A percentile compares a stretch with the other conserved stretches of the same genome.
Conservation (phyloP, 129 eudicot genomes). For the Solidago caesia region DNA sequence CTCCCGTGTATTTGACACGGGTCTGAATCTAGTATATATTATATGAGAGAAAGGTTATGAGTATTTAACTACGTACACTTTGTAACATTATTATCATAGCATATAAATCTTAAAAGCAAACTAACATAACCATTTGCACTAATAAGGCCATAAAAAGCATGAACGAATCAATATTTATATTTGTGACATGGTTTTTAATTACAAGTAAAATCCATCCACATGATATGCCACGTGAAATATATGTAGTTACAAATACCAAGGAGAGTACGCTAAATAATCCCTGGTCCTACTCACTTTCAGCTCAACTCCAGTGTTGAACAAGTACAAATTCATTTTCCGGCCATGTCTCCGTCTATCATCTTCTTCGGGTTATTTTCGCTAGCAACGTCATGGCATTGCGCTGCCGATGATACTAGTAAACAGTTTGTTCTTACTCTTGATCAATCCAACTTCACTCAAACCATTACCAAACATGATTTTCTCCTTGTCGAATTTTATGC, state of each 20-base stretch:
- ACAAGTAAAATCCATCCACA: not conserved
- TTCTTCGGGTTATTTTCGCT: conserved; percentile 12
- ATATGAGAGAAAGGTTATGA: too few species aligned
- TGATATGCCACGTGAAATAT: not conserved
- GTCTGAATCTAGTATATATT: too few species aligned
- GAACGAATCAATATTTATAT: too few species aligned
- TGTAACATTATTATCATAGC: too few species aligned
- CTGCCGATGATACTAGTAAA: conserved; percentile 15
- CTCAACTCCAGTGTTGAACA: not conserved
- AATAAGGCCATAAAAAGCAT: too few species aligned
- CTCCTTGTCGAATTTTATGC: conserved; percentile 85
- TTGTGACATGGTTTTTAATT: too few species aligned
- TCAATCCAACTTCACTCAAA: conserved; percentile 74
- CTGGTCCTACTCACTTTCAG: not conserved
- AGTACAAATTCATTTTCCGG: not conserved
- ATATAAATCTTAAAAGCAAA: too few species aligned
- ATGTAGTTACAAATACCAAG: not conserved
- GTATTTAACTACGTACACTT: too few species aligned
- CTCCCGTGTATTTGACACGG: too few species aligned
- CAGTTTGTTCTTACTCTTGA: conserved; percentile 71
- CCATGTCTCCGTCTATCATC: conserved; percentile 27
- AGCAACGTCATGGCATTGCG: not conserved
- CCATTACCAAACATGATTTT: conserved; percentile 49
- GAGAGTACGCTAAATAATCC: not conserved
- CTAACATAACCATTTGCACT: too few species aligned